Evolutionary conservation across 2,329 filamentous ascomycete genomes (phyloP).

Genomic region (Xylariaceae sp.): DNA sequence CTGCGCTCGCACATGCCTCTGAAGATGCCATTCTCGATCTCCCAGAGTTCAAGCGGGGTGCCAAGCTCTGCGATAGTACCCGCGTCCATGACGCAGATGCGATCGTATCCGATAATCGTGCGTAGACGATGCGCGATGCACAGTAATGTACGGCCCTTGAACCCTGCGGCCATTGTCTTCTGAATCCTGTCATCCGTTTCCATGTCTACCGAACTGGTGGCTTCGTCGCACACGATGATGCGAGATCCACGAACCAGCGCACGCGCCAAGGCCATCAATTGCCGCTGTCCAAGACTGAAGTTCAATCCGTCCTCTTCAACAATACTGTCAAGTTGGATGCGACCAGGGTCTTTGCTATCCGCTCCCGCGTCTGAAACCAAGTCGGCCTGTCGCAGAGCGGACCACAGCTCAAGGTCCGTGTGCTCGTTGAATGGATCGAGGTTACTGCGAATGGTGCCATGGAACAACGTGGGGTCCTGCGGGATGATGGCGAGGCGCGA

Average conservation of each 20-base stretch:
- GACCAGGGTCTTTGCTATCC: constrained; percentile 36
- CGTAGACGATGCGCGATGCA: constrained; percentile 90
- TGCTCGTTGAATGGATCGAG: constrained; percentile 78
- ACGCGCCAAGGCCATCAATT: constrained; percentile 89
- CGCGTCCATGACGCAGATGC: constrained; percentile 94
- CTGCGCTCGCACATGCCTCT: constrained; percentile 83
- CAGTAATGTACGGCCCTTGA: constrained; percentile 79
- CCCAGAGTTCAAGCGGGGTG: constrained; percentile 66
- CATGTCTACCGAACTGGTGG: constrained; percentile 88
- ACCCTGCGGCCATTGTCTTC: constrained; percentile 75
- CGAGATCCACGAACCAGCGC: constrained; percentile 81
- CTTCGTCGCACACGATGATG: constrained; percentile 97
- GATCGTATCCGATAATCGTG: constrained; percentile 90
- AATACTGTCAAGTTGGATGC: constrained; percentile 74
- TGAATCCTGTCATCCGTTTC: constrained; percentile 97
- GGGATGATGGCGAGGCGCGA: constrained; percentile 77
- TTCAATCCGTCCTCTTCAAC: constrained; percentile 96
- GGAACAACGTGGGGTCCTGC: constrained; percentile 79
- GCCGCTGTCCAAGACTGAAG: constrained; percentile 90
- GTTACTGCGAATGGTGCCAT: constrained; percentile 72
- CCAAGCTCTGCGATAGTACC: constrained; percentile 85
- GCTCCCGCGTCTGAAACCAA: constrained; percentile 53
- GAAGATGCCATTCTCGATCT: constrained; percentile 65
- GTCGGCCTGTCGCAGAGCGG: constrained; percentile 69
- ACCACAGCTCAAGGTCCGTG: constrained; percentile 72